These are phyloP conservation scores for Fusarium oligoseptatum DNA, from an alignment of 2,329 filamentous ascomycete species.

Conservation along the genomic window DNA sequence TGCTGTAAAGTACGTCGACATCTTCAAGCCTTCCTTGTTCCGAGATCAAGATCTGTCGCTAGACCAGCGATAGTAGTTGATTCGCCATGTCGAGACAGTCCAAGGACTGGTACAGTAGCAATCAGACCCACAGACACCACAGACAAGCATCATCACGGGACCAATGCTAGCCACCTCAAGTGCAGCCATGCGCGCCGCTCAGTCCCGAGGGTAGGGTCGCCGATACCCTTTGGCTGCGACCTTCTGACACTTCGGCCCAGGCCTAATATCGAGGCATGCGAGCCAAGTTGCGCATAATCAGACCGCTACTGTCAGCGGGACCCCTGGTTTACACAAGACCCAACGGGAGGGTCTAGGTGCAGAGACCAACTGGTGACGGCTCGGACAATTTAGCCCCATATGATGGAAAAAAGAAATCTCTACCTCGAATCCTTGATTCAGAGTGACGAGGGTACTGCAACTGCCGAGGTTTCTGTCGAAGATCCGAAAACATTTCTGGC, in stretches of 20 bases:
- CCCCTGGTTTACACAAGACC: constrained; percentile 12
- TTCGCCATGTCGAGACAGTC: constrained; percentile 8
- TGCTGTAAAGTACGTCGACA: not conserved
- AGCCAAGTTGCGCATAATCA: constrained; percentile 8
- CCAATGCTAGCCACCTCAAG: constrained; percentile 3
- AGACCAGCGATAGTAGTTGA: not conserved
- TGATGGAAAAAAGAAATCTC: not conserved
- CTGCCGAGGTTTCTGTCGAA: not conserved
- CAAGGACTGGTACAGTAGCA: not conserved
- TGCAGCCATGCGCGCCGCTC: constrained; percentile 7
- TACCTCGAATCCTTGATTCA: not conserved
- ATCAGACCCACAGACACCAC: constrained; percentile 36
- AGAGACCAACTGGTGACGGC: constrained; percentile 1
- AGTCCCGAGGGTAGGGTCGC: not conserved
- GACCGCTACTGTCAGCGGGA: constrained; percentile 7
- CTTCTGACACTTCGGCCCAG: not conserved
- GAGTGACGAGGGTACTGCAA: not conserved
- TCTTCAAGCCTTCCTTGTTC: constrained; percentile 3
- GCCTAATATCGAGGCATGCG: not conserved
- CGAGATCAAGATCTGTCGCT: constrained; percentile 10
- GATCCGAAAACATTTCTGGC: not conserved
- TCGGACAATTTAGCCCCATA: constrained; percentile 6
- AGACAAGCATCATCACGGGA: constrained; percentile 43
- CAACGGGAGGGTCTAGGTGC: constrained; percentile 1
- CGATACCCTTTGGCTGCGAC: not conserved